A percentile compares a stretch with the other conserved stretches of the same genome.
Conservation (phyloP, 192 early-diverging fungal species). For the Phlyctochytrium bullatum region DNA sequence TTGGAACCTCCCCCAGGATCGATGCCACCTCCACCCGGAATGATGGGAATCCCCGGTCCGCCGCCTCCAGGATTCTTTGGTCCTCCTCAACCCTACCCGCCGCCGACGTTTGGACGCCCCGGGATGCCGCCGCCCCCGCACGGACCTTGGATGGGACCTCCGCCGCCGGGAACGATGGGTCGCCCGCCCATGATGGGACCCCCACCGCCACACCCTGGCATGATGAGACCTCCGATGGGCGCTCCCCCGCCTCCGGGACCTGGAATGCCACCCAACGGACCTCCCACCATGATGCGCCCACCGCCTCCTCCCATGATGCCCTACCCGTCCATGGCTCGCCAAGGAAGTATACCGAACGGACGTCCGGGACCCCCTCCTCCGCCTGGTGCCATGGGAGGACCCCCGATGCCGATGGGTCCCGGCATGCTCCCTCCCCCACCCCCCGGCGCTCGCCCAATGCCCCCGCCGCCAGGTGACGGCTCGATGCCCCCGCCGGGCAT, state of each 20-base stretch:
- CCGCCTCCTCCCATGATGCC: background rate
- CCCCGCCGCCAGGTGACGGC: background rate
- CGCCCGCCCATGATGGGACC: background rate
- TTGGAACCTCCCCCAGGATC: background rate
- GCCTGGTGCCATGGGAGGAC: background rate
- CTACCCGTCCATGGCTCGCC: background rate
- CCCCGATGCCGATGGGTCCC: background rate
- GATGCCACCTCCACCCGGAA: background rate
- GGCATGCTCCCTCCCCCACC: no score
- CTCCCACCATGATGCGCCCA: background rate
- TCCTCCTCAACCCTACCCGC: background rate
- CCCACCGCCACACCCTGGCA: background rate
- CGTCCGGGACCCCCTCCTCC: background rate
- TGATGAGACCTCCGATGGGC: background rate
- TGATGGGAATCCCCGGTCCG: background rate
- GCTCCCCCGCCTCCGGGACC: no score
- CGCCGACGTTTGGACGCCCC: background rate
- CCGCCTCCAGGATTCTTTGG: background rate
- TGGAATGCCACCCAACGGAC: background rate
- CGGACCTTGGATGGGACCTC: constrained; percentile 4
- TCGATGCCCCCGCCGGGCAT: background rate
- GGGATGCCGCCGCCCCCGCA: constrained; percentile 6
- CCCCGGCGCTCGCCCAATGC: background rate
- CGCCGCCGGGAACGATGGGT: background rate
- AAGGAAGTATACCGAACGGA: background rate